Evolutionary conservation across 2,329 filamentous ascomycete species (phyloP).

Genomic region (Cladosporium cucumerinum): DNA sequence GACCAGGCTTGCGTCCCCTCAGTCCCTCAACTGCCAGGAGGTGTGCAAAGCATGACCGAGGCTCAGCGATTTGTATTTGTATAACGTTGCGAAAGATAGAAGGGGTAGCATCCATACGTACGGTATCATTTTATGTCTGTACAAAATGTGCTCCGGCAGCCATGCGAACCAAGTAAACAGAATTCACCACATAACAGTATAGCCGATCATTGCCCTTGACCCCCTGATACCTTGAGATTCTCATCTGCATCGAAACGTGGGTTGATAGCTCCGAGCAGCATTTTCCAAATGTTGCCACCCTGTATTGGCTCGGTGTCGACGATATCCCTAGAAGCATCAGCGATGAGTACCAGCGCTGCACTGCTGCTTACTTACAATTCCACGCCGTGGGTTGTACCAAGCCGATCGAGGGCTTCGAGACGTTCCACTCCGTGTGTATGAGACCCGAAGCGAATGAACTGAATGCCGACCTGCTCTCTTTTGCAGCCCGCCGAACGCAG

Average conservation of each 20-base stretch:
- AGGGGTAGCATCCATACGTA: too few relatives aligned
- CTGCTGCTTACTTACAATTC: background rate
- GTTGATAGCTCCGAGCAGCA: constrained; percentile 27
- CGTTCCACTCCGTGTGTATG: constrained; percentile 16
- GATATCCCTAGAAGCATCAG: constrained; percentile 23
- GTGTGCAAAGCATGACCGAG: too few relatives aligned
- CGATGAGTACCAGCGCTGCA: too few relatives aligned
- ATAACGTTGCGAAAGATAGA: too few relatives aligned
- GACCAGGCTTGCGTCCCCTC: too few relatives aligned
- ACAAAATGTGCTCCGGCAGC: too few relatives aligned
- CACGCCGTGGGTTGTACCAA: background rate
- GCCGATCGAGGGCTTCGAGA: constrained; percentile 18
- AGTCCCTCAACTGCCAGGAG: too few relatives aligned
- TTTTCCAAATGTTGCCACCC: constrained; percentile 30
- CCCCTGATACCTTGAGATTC: background rate
- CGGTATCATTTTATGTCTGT: too few relatives aligned
- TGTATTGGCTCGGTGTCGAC: constrained; percentile 23
- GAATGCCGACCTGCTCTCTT: constrained; percentile 24
- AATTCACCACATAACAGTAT: background rate
- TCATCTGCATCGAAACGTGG: constrained; percentile 17
- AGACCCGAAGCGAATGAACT: constrained; percentile 29
- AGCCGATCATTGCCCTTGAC: too few relatives aligned
- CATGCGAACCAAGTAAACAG: background rate
- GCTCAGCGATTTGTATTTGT: too few relatives aligned
- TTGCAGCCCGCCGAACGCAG: background rate